phyloP scores from a whole-genome alignment of 1,284 basidiomycete species.

The Porphyrellus sp. region DNA sequence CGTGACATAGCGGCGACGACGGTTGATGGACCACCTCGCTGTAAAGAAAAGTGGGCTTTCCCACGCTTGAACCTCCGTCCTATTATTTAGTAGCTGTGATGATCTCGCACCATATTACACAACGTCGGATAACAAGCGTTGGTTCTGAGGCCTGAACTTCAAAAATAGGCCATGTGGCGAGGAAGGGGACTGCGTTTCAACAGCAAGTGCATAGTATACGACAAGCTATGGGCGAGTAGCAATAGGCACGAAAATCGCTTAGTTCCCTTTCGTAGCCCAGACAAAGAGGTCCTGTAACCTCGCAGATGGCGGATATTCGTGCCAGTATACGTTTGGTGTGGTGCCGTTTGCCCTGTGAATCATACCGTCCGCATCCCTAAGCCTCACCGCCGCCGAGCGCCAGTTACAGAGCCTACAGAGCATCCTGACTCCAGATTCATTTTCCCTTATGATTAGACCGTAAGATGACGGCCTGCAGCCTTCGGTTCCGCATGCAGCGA shows the following conservation, averaged over 20 bases:
- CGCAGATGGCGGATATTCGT: not conserved
- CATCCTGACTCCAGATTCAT: not conserved
- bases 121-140: no score
- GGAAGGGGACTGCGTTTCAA: no score
- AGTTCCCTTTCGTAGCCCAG: no score
- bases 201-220: not conserved
- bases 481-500: not conserved
- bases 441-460: not conserved
- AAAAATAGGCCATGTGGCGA: no score
- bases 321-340: not conserved
- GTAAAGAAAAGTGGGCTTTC: no score
- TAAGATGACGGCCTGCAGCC: not conserved
- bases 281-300: not conserved
- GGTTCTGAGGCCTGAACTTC: no score
- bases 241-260: no score
- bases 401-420: not conserved
- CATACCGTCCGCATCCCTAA: not conserved
- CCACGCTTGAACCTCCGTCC: no score
- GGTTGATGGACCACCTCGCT: no score
- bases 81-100: no score
- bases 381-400: not conserved
- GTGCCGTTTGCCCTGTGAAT: not conserved
- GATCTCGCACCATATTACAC: no score
- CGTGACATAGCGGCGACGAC: no score
- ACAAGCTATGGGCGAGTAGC: not conserved